Evolutionary conservation across 176 grass and related monocot genomes (phyloP), one percentile per base, ranked within the genome.

Genomic region (Pharus latifolius): DNA sequence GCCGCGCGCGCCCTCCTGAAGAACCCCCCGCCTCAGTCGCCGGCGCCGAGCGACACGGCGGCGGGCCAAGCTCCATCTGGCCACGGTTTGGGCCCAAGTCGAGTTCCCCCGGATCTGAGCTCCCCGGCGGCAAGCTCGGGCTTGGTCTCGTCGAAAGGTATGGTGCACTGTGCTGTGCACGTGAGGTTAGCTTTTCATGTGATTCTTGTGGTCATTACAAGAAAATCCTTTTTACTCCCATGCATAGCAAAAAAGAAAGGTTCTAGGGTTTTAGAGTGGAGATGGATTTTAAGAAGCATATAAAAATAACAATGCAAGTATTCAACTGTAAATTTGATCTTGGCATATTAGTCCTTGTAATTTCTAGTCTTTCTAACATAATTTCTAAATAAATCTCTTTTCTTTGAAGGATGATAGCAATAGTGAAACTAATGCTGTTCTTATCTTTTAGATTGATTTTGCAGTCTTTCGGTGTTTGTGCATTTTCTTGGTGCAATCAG

Each of bases 1-100:
- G 87, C 94, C 6, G 87, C 89, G 2, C 94, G 84, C 23, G 81
- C 95, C 2, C 66, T 99, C 32, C 65, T 99, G 75, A 76, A 83
- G 84, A 82, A 79, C 34, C 62, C 87, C 5, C 30, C 44, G 40
- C 38, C 49, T 8, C 3, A 34, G 56, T 19, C 55, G 63, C 31
- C 67, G 70, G 2, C 24, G 47, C 48, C 70, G 64, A 33, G 11
- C 59, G n/a, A 26, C 34, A 2, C 8, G 35, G 45, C 9, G 13
- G 38, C 29, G 40, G 14, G 13, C 51, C 11, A 16, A 40, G 34
- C 14, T 25, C 27, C 29, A 56, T 63, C 37, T 27, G 65, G 14
- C 10, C 12, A 26, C 13, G 30, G 46, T 2, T 24, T 22, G 12
- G 73, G 6, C 15, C 55, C 62, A 5, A 27, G 34, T n/a, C 33